phyloP scores from a whole-genome alignment of 495 filamentous ascomycete species.

The Pseudevernia furfuracea region DNA sequence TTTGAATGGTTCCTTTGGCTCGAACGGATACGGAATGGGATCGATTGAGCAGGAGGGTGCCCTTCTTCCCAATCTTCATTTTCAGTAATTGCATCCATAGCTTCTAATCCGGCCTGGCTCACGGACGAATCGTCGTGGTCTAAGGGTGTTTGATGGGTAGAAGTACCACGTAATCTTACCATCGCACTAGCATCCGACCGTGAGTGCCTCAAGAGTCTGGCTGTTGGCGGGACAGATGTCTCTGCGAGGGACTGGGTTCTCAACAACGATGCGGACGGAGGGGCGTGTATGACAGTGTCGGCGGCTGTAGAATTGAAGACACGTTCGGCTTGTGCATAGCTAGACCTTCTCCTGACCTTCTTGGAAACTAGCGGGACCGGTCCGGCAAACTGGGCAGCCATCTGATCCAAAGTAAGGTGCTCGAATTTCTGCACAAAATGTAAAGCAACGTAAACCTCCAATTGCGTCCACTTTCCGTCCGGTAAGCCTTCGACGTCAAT shows the following conservation, averaged over 20 bases:
- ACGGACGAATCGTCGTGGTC: slow-evolving; percentile 10
- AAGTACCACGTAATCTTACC: neutral
- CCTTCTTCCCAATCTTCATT: neutral
- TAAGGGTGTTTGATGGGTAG: neutral
- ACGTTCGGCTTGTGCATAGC: neutral
- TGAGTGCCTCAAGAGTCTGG: slow-evolving; percentile 2
- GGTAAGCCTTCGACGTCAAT: slow-evolving; percentile 6
- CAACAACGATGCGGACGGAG: neutral
- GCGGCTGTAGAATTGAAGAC: neutral
- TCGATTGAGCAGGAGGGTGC: neutral
- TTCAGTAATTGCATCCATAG: slow-evolving; percentile 4
- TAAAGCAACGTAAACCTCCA: slow-evolving; percentile 20
- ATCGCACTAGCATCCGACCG: neutral
- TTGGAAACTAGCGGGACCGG: slow-evolving; percentile 1
- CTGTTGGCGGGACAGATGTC: neutral
- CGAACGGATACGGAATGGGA: neutral
- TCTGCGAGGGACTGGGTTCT: slow-evolving; percentile 1
- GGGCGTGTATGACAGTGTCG: neutral
- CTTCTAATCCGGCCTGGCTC: slow-evolving; percentile 16
- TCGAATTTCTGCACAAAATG: slow-evolving; percentile 12
- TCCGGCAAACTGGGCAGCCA: slow-evolving; percentile 14
- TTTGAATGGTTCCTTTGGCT: neutral
- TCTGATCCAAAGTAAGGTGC: slow-evolving; percentile 10
- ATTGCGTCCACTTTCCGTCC: slow-evolving; percentile 14
- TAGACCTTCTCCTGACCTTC: neutral